Base-by-base conservation (phyloP, 2,329 filamentous ascomycete genomes). In the Botrytis paeoniae region DNA sequence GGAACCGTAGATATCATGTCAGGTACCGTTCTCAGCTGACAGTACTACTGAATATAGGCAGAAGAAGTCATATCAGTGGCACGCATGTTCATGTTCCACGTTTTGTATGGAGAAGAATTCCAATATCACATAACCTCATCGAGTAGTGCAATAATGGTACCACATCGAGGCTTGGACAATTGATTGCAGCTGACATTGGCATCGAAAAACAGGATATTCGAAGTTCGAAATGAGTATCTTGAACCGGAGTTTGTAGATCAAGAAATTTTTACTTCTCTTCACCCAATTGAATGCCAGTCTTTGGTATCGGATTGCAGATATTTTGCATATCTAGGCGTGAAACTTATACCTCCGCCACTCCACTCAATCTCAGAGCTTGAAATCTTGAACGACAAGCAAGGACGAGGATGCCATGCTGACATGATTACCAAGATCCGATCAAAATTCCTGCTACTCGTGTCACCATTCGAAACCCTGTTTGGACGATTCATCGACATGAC, bases 21-120 rank as follows among this genome's bases (percentile, higher is more conserved):
- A 71, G 70, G 60, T 71, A 71, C 70, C 61, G 29, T 20, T 37
- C 62, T 41, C 70, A 71, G 65, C 70, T 66, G 70, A 66, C 61
- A 37, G 70, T 37, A 32, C 69, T 51, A 48, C 41, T 45, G 59
- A 51, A 35, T 41, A 25, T 51, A 62, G 54, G 57, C 54, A 45
- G 29, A 60, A 37, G 41, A 69, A 60, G n/a, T 69, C 39, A 61
- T 69, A 41, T 48, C 35, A 68, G 39, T 54, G 29, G 35, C 64
- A 68, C 45, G 37, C 51, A 60, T 69, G 54, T 60, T 69, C 51
- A 60, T 69, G 54, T 60, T 69, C n/a, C 51, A 69, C 48, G 66
- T 59, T 69, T 69, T 59, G 20, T 61, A 37, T 20, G 32, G 43
- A 54, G 39, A 25, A 37, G 32, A 32, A 32, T 54, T 64, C 45